A percentile compares a stretch with the other conserved stretches of the same genome.
Evolutionary conservation across 768 basidiomycete genomes (phyloP).

Genomic region (Suillus luteus): DNA sequence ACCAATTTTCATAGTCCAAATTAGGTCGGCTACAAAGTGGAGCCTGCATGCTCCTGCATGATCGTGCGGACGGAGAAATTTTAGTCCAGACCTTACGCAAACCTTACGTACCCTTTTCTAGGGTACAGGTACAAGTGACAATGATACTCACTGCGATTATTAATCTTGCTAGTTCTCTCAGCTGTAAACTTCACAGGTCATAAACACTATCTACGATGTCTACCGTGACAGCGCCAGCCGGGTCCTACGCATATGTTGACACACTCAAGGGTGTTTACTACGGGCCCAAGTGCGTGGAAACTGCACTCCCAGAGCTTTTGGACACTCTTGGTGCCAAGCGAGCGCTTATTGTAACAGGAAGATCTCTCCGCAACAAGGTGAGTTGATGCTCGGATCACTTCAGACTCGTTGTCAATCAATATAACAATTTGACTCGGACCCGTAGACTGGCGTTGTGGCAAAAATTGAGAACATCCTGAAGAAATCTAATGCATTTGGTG

Average conservation of each 20-base stretch:
- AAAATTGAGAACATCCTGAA: slow-evolving; percentile 47
- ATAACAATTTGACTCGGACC: slow-evolving; percentile 15
- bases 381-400: not conserved
- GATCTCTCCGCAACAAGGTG: slow-evolving; percentile 66
- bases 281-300: slow-evolving; percentile 65
- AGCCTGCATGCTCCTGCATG: no score
- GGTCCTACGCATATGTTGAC: slow-evolving; percentile 68
- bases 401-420: not conserved
- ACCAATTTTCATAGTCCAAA: no score
- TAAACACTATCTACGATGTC: slow-evolving; percentile 1
- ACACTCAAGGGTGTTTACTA: slow-evolving; percentile 70
- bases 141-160: not conserved
- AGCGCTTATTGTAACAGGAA: slow-evolving; percentile 74
- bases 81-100: no score
- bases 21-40: no score
- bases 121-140: no score
- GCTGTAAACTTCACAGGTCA: not conserved
- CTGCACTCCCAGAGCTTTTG: slow-evolving; percentile 66
- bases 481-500: slow-evolving; percentile 58
- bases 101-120: no score
- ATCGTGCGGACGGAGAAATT: no score
- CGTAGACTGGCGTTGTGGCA: slow-evolving; percentile 29
- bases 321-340: slow-evolving; percentile 55
- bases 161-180: not conserved
- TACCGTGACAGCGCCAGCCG: slow-evolving; percentile 33